Conservation (phyloP, 208 protist species). For the Tritrichomonas foetus region DNA sequence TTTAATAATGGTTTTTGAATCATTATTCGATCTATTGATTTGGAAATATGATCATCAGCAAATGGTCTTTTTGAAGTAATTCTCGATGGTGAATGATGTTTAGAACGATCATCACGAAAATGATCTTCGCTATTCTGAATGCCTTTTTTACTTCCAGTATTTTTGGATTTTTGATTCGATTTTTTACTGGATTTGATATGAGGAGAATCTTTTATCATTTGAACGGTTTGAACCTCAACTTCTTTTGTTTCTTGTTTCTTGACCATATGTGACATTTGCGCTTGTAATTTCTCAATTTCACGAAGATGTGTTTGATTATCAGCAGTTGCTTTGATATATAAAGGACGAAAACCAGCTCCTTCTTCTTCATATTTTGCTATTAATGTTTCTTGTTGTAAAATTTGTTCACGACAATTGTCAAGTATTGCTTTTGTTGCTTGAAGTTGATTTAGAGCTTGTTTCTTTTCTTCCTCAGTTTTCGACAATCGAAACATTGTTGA, state of each 20-base stretch:
- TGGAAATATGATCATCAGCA: too few relatives aligned
- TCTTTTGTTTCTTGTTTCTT: neutral
- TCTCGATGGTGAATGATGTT: too few relatives aligned
- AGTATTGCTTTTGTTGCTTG: neutral
- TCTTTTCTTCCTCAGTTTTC: neutral
- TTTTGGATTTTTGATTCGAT: too few relatives aligned
- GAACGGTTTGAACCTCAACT: neutral
- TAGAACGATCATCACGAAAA: too few relatives aligned
- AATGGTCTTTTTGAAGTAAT: too few relatives aligned
- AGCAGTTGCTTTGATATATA: neutral
- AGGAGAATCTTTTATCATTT: too few relatives aligned
- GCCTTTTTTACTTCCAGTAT: too few relatives aligned
- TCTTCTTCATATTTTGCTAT: slow-evolving; percentile 20
- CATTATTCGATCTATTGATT: too few relatives aligned
- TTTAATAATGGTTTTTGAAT: too few relatives aligned
- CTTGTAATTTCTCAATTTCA: neutral
- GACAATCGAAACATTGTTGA: neutral
- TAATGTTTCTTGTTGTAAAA: neutral
- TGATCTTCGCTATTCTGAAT: too few relatives aligned
- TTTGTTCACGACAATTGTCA: neutral
- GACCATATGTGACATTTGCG: neutral
- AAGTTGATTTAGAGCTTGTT: neutral
- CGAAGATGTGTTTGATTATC: neutral
- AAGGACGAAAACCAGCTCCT: neutral
- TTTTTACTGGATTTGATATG: too few relatives aligned